A percentile compares a stretch with the other conserved stretches of the same genome.
These are phyloP conservation scores for Pseudopithomyces chartarum DNA, from an alignment of 2,329 filamentous ascomycete species.

Conservation along the genomic window DNA sequence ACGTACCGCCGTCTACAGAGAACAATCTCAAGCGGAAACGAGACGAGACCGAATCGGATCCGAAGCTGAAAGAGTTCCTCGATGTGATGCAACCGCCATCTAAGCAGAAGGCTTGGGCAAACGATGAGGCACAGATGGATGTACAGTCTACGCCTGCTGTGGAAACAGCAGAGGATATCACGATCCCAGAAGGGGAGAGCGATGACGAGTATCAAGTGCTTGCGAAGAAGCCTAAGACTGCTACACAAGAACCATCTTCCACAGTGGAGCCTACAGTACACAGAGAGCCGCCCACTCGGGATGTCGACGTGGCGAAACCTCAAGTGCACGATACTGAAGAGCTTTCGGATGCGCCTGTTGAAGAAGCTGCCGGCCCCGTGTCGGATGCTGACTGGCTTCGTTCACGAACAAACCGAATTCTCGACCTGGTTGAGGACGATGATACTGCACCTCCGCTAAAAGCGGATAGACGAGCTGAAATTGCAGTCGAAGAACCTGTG, in stretches of 20 bases:
- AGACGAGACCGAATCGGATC: conserved; percentile 63
- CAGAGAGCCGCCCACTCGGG: conserved; percentile 1
- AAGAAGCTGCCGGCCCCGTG: conserved; percentile 49
- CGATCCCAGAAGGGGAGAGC: conserved; percentile 57
- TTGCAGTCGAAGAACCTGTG: not conserved
- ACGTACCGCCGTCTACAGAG: conserved; percentile 29
- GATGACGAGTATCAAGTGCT: conserved; percentile 77
- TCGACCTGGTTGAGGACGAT: conserved; percentile 82
- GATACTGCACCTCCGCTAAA: conserved; percentile 46
- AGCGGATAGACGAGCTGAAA: conserved; percentile 9
- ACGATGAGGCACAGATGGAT: conserved; percentile 51
- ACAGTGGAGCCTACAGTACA: conserved; percentile 9
- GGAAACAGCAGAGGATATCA: conserved; percentile 25
- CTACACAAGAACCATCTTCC: conserved; percentile 1
- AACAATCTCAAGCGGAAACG: conserved; percentile 71
- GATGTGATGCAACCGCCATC: conserved; percentile 76
- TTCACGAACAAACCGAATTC: conserved; percentile 81
- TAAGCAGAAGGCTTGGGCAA: conserved; percentile 67
- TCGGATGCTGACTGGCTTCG: conserved; percentile 92
- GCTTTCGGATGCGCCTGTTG: conserved; percentile 17
- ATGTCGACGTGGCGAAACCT: not conserved
- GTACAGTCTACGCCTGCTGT: conserved; percentile 18
- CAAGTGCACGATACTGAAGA: conserved; percentile 25
- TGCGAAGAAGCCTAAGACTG: conserved; percentile 51
- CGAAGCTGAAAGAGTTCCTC: conserved; percentile 85